Evolutionary conservation across 2,329 filamentous ascomycete genomes (phyloP).

Genomic region (Amauroascus verrucosus): DNA sequence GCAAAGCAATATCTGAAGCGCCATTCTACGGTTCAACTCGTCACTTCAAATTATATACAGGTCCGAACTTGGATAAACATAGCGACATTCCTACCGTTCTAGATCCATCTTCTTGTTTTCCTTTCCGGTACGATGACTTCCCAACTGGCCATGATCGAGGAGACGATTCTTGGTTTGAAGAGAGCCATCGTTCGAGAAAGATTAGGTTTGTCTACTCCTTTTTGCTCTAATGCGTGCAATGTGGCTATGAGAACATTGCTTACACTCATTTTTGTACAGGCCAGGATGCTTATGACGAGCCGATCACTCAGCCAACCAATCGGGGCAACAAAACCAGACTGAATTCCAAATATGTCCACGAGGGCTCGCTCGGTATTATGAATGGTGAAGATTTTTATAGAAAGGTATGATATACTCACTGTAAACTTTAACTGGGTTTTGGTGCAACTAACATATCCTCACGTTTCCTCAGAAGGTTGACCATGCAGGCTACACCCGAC

Average conservation of each 20-base stretch:
- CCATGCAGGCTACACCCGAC: constrained; percentile 52
- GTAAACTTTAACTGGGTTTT: neutral
- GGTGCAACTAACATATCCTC: constrained; percentile 1
- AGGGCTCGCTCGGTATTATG: constrained; percentile 44
- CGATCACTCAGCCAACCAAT: constrained; percentile 46
- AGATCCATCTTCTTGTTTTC: neutral
- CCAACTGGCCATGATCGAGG: constrained; percentile 39
- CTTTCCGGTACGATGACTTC: constrained; percentile 28
- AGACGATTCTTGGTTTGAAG: constrained; percentile 48
- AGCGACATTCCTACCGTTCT: neutral
- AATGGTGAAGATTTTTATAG: constrained; percentile 45
- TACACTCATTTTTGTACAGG: neutral
- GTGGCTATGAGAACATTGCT: constrained; percentile 1
- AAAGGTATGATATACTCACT: constrained; percentile 36
- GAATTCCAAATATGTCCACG: constrained; percentile 47
- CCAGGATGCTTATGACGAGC: constrained; percentile 41
- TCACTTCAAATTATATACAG: neutral
- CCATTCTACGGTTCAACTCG: neutral
- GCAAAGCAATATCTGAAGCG: neutral
- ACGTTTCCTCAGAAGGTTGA: constrained; percentile 43
- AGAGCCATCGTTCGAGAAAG: constrained; percentile 40
- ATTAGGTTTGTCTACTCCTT: constrained; percentile 30
- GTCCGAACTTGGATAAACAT: neutral
- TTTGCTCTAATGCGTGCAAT: neutral
- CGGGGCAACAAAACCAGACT: constrained; percentile 52